Evolutionary conservation across 257 asterid species (phyloP).

Genomic region (Solanum ossicruentum): DNA sequence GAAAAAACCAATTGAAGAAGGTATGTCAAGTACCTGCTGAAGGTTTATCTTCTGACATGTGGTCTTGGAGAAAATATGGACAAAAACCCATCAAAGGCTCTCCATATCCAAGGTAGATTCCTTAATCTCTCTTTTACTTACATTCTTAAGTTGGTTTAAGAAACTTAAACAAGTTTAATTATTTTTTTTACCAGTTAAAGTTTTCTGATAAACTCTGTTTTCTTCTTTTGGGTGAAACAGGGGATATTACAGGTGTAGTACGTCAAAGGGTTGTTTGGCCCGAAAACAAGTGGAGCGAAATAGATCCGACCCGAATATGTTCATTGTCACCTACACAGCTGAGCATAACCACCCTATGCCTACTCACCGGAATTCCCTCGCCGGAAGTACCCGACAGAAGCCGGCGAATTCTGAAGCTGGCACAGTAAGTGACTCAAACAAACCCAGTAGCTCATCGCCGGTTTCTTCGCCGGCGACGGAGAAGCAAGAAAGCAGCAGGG

Average conservation of each 20-base stretch:
- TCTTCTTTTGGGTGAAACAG: constrained; percentile 18
- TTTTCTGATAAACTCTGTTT: background rate
- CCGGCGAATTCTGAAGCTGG: constrained; percentile 13
- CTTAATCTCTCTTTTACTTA: background rate
- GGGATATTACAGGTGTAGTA: constrained; percentile 94
- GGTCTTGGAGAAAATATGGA: constrained; percentile 99
- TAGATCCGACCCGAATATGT: constrained; percentile 89
- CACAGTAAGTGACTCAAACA: constrained; percentile 23
- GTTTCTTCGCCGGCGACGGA: constrained; percentile 35
- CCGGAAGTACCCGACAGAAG: constrained; percentile 77
- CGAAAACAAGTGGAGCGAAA: constrained; percentile 95
- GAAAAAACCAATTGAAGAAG: constrained; percentile 69
- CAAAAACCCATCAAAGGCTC: constrained; percentile 96
- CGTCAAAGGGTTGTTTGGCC: constrained; percentile 83
- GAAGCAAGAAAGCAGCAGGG: constrained; percentile 29
- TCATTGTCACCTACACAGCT: constrained; percentile 72
- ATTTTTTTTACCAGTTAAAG: background rate
- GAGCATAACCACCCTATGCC: constrained; percentile 97
- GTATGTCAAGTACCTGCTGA: constrained; percentile 75
- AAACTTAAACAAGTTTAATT: background rate
- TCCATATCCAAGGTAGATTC: constrained; percentile 69
- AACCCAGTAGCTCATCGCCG: constrained; percentile 28
- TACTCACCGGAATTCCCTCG: constrained; percentile 79
- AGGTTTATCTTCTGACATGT: constrained; percentile 64
- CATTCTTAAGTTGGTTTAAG: background rate